Base-by-base conservation (phyloP, 805 yeast species). In the Candida germanica region DNA sequence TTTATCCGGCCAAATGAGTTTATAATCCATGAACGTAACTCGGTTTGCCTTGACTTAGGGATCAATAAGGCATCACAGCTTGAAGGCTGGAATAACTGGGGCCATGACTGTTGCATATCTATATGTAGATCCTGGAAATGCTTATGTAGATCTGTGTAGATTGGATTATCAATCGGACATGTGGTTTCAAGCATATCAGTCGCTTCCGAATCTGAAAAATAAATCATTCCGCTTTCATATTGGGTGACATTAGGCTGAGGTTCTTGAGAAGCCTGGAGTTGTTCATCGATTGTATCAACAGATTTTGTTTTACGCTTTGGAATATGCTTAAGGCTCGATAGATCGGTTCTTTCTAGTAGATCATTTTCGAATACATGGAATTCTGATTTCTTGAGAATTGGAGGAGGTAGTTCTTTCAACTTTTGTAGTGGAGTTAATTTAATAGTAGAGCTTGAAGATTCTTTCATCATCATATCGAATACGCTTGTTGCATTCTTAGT, bases 41-140 rank as follows among this genome's bases (percentile, higher is more conserved):
- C 49, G 1, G 20, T 29, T 12, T 54, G 51, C 13, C 54, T 48
- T 1, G 42, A 32, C 1, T 38, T 26, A 6, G 61, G 43, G 29
- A 71, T 58, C 22, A 74, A 44, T 26, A 71, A 55, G 6, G 68
- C 62, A 1, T 47, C 42, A 17, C 61, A 51, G 1, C 43, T 29
- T 3, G 40, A 42, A 2, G 80, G 80, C 35, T 56, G 58, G 45
- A 72, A 73, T n/a, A 56, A 47, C 44, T 69, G 72, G 39, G 66
- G 58, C 77, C 75, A 72, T n/a, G 56, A 17, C 3, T n/a, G 30
- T 6, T 12, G 18, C 16, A 6, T 27, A 8, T 25, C 12, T 6
- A 13, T 10, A 6, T 20, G 9, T 7, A 7, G 9, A 7, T 7
- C n/a, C 12, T 7, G 12, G 12, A 20, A 20, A 20, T 7, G 23